Conservation (phyloP, 192 early-diverging fungal species). For the Coemansia biformis region DNA sequence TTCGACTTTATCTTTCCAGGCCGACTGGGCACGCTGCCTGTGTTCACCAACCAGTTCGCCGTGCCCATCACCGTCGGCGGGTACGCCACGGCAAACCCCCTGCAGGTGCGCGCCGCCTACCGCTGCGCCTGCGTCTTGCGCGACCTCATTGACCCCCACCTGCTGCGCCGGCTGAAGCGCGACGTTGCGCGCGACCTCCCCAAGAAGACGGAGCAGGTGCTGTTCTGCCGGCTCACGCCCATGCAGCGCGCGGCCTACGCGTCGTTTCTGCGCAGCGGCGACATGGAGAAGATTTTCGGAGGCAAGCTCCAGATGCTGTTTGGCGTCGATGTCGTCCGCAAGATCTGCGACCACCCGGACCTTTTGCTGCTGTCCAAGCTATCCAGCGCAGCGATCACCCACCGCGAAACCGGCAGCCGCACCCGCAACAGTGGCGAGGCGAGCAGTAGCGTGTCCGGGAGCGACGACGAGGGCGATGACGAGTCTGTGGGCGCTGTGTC, state of each 20-base stretch:
- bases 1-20: conserved; percentile 80
- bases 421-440: too few species aligned
- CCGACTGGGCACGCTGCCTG: conserved; percentile 55
- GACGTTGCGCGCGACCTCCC: conserved; percentile 90
- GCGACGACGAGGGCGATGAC: conserved; percentile 12
- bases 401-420: not conserved
- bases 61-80: conserved; percentile 90
- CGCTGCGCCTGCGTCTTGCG: conserved; percentile 87
- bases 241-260: conserved; percentile 70
- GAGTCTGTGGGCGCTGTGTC: not conserved
- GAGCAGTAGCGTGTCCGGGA: not conserved
- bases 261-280: conserved; percentile 64
- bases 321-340: conserved; percentile 88
- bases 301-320: conserved; percentile 77
- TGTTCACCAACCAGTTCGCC: conserved; percentile 71
- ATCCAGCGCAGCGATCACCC: conserved; percentile 14
- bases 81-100: conserved; percentile 82
- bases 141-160: conserved; percentile 88
- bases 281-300: conserved; percentile 69
- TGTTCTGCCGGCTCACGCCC: conserved; percentile 83
- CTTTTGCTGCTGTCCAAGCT: conserved; percentile 39
- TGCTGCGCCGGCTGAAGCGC: conserved; percentile 84
- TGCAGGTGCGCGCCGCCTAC: conserved; percentile 91
- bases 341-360: conserved; percentile 98
- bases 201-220: conserved; percentile 83